Evolutionary conservation across 2,329 filamentous ascomycete species (phyloP).

Genomic region (Apiospora arundinis): DNA sequence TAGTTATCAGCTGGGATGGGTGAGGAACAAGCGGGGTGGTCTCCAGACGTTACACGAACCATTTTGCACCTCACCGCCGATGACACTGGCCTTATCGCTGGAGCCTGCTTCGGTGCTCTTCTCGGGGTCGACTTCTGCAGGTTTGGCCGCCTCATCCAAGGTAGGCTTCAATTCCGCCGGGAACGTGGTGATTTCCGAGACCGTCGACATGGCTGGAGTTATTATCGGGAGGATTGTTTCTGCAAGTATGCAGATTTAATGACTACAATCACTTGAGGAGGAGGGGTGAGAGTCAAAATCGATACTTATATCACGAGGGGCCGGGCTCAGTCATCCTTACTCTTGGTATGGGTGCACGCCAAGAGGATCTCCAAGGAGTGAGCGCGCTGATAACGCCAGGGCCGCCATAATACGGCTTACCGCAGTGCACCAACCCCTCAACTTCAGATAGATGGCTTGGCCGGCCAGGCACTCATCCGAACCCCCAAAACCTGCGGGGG

Average conservation of each 20-base stretch:
- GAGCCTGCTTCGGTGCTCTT: constrained; percentile 27
- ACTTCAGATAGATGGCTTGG: background rate
- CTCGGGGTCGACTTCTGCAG: constrained; percentile 29
- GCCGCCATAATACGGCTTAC: background rate
- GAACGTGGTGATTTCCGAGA: constrained; percentile 32
- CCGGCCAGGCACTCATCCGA: background rate
- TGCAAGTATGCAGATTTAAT: background rate
- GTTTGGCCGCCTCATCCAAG: constrained; percentile 26
- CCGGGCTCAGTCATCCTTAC: background rate
- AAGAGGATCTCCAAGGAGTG: background rate
- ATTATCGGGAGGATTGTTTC: background rate
- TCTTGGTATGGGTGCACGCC: background rate
- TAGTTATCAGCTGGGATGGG: background rate
- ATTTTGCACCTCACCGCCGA: constrained; percentile 31
- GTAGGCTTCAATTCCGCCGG: constrained; percentile 29
- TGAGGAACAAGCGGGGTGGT: constrained; percentile 9
- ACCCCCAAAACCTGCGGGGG: background rate
- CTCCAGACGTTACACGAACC: constrained; percentile 25
- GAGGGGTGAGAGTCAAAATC: background rate
- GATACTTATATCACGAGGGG: background rate
- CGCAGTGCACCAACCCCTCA: constrained; percentile 1
- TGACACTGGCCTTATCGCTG: constrained; percentile 35
- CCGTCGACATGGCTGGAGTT: constrained; percentile 22
- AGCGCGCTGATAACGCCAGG: background rate
- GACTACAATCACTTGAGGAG: background rate